A percentile compares a stretch with the other conserved stretches of the same genome.
Conservation (phyloP, 2,329 filamentous ascomycete species). For the Hypoxylon sp. region DNA sequence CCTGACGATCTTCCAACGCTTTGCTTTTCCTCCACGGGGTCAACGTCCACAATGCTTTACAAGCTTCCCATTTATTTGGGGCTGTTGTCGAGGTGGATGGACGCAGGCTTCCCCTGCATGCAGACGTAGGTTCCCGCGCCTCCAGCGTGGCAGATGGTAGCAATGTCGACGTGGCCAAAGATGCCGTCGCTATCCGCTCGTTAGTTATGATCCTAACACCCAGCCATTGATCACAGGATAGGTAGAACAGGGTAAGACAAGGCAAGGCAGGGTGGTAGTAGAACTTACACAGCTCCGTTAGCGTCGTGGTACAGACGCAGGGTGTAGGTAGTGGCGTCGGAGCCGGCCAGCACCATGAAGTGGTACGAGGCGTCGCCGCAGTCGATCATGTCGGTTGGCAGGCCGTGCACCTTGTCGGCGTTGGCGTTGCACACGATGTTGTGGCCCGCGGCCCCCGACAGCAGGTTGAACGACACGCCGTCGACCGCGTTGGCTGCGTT, state of each 20-base stretch:
- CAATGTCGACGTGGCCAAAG: conserved; percentile 28
- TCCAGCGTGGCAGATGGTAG: conserved; percentile 39
- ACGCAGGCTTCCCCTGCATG: conserved; percentile 21
- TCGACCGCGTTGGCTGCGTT: conserved; percentile 26
- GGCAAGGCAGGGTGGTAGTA: background rate
- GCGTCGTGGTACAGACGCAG: conserved; percentile 31
- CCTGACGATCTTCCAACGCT: background rate
- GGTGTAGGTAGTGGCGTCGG: conserved; percentile 7
- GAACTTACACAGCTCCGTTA: conserved; percentile 32
- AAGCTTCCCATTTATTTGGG: conserved; percentile 1
- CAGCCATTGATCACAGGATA: no score
- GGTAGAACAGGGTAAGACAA: no score
- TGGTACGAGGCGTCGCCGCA: conserved; percentile 53
- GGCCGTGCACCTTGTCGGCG: conserved; percentile 12
- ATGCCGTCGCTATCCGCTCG: conserved; percentile 23
- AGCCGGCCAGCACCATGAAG: conserved; percentile 47
- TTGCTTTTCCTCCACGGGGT: background rate
- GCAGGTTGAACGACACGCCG: conserved; percentile 34
- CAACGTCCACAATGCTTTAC: background rate
- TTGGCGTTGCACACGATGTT: conserved; percentile 31
- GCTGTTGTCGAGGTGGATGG: conserved; percentile 38
- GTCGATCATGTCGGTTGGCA: conserved; percentile 46
- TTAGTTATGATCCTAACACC: conserved; percentile 7
- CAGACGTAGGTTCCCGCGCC: conserved; percentile 32
- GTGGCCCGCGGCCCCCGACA: conserved; percentile 32